Conservation (phyloP, 805 yeast genomes). For the Yarrowia sp. region DNA sequence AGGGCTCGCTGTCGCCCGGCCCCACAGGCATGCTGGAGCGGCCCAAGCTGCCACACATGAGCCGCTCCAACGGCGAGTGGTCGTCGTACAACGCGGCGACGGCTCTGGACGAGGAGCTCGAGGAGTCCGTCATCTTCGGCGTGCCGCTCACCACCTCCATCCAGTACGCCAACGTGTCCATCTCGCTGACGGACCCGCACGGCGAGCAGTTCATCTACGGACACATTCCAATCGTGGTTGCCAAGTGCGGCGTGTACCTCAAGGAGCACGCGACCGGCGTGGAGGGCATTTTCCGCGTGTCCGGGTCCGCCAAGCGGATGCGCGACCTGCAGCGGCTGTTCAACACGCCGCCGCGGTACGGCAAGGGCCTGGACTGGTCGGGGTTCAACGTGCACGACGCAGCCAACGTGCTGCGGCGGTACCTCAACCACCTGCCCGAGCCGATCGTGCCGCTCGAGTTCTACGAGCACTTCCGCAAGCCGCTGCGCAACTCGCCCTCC, state of each 20-base stretch:
- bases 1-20: slow-evolving; percentile 14
- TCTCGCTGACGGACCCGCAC: slow-evolving; percentile 56
- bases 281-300: slow-evolving; percentile 90
- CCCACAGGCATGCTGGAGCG: slow-evolving; percentile 30
- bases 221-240: slow-evolving; percentile 88
- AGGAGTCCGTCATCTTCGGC: slow-evolving; percentile 62
- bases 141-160: slow-evolving; percentile 71
- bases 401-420: slow-evolving; percentile 83
- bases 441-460: slow-evolving; percentile 79
- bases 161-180: slow-evolving; percentile 70
- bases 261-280: slow-evolving; percentile 68
- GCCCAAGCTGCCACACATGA: slow-evolving; percentile 41
- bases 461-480: slow-evolving; percentile 77
- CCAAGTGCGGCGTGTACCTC: slow-evolving; percentile 85
- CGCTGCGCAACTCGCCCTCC: slow-evolving; percentile 59
- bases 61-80: slow-evolving; percentile 39
- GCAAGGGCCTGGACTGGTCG: slow-evolving; percentile 84
- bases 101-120: slow-evolving; percentile 28
- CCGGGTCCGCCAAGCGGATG: slow-evolving; percentile 85
- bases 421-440: slow-evolving; percentile 82
- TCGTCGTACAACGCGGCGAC: slow-evolving; percentile 4
- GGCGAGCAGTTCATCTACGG: slow-evolving; percentile 77
- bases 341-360: slow-evolving; percentile 85
- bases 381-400: slow-evolving; percentile 97
- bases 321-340: slow-evolving; percentile 81